These are phyloP conservation scores for Naganishia vaughanmartiniae DNA, from an alignment of 768 basidiomycete species.

Conservation along the genomic window DNA sequence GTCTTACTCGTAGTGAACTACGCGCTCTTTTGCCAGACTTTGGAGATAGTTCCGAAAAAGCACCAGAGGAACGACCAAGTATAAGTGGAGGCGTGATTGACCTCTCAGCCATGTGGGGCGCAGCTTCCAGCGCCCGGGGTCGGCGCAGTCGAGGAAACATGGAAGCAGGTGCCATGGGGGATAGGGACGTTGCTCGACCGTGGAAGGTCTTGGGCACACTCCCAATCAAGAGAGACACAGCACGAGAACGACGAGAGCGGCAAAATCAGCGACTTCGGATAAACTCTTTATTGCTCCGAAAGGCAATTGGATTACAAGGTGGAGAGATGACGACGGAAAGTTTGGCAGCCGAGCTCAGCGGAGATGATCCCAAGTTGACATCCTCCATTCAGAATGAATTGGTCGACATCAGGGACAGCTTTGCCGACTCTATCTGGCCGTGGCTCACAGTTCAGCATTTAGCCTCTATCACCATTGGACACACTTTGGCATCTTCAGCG, in stretches of 20 bases:
- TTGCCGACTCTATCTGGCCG: constrained; percentile 30
- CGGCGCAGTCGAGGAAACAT: not conserved
- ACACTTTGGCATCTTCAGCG: constrained; percentile 9
- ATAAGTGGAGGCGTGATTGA: constrained; percentile 3
- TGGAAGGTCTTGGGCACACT: constrained; percentile 36
- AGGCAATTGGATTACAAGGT: constrained; percentile 36
- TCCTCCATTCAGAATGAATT: constrained; percentile 16
- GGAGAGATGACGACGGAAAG: constrained; percentile 29
- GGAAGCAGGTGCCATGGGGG: not conserved
- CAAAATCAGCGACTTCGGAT: constrained; percentile 31
- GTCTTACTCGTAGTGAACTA: not conserved
- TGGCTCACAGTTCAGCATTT: constrained; percentile 31
- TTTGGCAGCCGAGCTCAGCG: constrained; percentile 18
- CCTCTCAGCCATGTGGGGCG: constrained; percentile 9
- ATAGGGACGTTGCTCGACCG: constrained; percentile 10
- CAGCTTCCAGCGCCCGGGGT: not conserved
- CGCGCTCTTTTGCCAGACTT: constrained; percentile 14
- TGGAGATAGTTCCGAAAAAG: constrained; percentile 6
- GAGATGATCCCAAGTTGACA: constrained; percentile 1
- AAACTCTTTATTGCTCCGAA: constrained; percentile 37
- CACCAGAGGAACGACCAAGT: not conserved
- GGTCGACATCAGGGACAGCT: constrained; percentile 24
- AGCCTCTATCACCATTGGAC: constrained; percentile 26
- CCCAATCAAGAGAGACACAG: constrained; percentile 23
- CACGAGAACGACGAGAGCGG: constrained; percentile 34